A percentile compares a stretch with the other conserved stretches of the same genome.
phyloP scores from a whole-genome alignment of 345 rosid species.

The Hibiscus trionum region DNA sequence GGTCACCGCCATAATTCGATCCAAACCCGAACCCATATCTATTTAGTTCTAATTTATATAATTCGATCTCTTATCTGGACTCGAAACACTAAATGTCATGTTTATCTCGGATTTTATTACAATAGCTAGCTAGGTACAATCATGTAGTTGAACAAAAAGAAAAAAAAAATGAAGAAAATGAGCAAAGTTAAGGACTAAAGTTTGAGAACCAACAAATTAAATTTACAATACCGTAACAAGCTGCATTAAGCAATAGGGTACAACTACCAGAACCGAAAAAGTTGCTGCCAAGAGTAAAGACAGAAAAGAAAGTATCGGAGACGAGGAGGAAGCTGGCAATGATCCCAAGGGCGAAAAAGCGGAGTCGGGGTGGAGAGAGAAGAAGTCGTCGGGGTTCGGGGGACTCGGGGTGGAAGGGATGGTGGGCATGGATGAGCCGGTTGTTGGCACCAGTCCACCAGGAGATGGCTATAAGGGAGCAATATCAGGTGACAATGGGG shows the following conservation, averaged over 20 bases:
- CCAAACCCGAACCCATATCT: background rate
- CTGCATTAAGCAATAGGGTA: slow-evolving; percentile 12
- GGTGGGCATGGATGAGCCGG: slow-evolving; percentile 53
- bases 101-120: background rate
- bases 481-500: slow-evolving; percentile 59
- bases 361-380: slow-evolving; percentile 34
- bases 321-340: slow-evolving; percentile 34
- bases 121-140: slow-evolving; percentile 1
- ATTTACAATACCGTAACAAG: slow-evolving; percentile 3
- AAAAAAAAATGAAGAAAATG: background rate
- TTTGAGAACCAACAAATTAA: background rate
- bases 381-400: slow-evolving; percentile 57
- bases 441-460: slow-evolving; percentile 38
- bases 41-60: background rate
- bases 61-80: background rate
- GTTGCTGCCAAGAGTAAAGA: background rate
- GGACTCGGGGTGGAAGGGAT: slow-evolving; percentile 80
- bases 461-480: slow-evolving; percentile 75
- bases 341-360: slow-evolving; percentile 39
- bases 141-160: slow-evolving; percentile 2
- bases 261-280: slow-evolving; percentile 8
- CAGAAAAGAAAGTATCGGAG: slow-evolving; percentile 13
- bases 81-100: background rate
- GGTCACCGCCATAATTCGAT: background rate
- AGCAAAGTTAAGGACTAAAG: background rate